These are phyloP conservation scores for Cyberlindnera japonica DNA, from an alignment of 805 yeast genomes.

Conservation along the genomic window DNA sequence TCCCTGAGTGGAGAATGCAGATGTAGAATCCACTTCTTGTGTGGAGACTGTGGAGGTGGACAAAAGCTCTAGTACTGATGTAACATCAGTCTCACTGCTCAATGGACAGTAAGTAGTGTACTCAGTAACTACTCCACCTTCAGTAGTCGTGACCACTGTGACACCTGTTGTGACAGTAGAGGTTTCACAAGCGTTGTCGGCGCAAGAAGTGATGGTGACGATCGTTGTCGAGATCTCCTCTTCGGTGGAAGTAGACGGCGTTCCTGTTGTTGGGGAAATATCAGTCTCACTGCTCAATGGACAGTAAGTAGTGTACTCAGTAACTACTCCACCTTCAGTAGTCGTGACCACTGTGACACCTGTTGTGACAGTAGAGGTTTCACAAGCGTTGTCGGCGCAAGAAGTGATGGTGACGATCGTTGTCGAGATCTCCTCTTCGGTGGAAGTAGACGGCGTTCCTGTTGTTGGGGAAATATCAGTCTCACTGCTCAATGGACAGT, in stretches of 20 bases:
- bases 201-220: slow-evolving; percentile 27
- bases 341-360: slow-evolving; percentile 19
- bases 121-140: slow-evolving; percentile 17
- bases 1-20: slow-evolving; percentile 4
- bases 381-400: slow-evolving; percentile 19
- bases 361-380: slow-evolving; percentile 28
- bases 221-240: slow-evolving; percentile 15
- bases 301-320: slow-evolving; percentile 11
- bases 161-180: slow-evolving; percentile 28
- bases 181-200: slow-evolving; percentile 16
- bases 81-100: slow-evolving; percentile 15
- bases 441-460: too few species aligned
- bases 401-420: slow-evolving; percentile 10
- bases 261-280: background rate
- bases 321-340: slow-evolving; percentile 2
- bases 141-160: slow-evolving; percentile 30
- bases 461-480: slow-evolving; percentile 9
- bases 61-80: slow-evolving; percentile 18
- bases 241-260: slow-evolving; percentile 15
- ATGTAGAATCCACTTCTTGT: background rate
- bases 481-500: slow-evolving; percentile 12
- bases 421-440: slow-evolving; percentile 9
- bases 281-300: slow-evolving; percentile 11
- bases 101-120: slow-evolving; percentile 27
- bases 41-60: slow-evolving; percentile 11